Conservation (phyloP, 495 filamentous ascomycete genomes). For the Aspergillus incahuasiensis region DNA sequence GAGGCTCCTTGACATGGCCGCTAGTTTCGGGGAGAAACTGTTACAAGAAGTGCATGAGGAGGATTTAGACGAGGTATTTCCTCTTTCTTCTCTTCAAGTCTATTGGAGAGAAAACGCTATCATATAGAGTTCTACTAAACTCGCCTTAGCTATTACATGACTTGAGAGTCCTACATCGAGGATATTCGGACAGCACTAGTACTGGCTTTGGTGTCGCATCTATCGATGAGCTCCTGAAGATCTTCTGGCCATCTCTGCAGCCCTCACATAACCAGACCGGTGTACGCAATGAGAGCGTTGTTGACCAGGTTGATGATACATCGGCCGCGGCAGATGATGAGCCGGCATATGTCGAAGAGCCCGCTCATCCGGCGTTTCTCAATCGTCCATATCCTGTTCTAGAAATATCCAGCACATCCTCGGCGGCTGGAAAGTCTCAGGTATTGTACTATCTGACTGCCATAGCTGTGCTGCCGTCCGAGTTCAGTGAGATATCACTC, state of each 20-base stretch:
- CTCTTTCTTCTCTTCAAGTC: not conserved
- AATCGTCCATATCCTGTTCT: conserved; percentile 43
- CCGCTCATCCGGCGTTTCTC: conserved; percentile 12
- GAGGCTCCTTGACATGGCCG: conserved; percentile 26
- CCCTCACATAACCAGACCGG: not conserved
- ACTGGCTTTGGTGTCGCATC: conserved; percentile 35
- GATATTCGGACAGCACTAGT: not conserved
- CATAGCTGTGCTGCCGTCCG: conserved; percentile 51
- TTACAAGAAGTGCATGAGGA: conserved; percentile 61
- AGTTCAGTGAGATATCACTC: conserved; percentile 25
- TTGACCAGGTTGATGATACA: conserved; percentile 7
- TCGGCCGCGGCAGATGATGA: conserved; percentile 6
- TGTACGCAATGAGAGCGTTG: not conserved
- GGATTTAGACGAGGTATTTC: conserved; percentile 58
- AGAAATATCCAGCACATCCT: conserved; percentile 52
- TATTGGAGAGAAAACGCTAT: not conserved
- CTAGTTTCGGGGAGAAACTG: conserved; percentile 54
- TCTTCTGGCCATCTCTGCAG: conserved; percentile 32
- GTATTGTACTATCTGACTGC: conserved; percentile 65
- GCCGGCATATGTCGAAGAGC: conserved; percentile 4
- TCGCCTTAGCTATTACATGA: conserved; percentile 44
- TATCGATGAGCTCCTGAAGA: conserved; percentile 47
- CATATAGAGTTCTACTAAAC: conserved; percentile 1
- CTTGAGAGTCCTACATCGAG: conserved; percentile 26
- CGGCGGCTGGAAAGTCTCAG: conserved; percentile 59